Evolutionary conservation across 495 filamentous ascomycete species (phyloP), one percentile per base, ranked within the genome.

Genomic region (Aspergillus heteromorphus): DNA sequence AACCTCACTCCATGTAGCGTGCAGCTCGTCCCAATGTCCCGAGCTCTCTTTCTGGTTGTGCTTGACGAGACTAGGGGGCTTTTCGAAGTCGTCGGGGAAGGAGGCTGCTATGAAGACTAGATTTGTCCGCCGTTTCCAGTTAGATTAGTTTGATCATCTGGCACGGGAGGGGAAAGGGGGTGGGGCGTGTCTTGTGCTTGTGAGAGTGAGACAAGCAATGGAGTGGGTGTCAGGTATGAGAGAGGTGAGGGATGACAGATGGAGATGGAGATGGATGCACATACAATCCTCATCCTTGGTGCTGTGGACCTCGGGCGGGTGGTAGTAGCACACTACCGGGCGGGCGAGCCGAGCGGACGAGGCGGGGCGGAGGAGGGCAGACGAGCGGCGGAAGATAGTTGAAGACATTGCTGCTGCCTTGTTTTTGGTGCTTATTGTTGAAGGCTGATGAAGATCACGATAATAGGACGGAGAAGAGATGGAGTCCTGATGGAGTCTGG

Each of bases 1-100:
- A 29, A 58, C 56, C 42, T 65, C 62, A 40, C 62, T 65, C 42
- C 53, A n/a, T n/a, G 62, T 65, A 6, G 62, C 53, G 10, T 55
- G 59, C 0, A 38, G 9, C 58, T 65, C 56, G 14, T 59, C 51
- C 62, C 62, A 65, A 4, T 50, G 6, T 8, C 36, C 14, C 2
- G 54, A 49, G 0, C 49, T 30, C 17, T 54, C 31, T 6, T 45
- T 40, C 2, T 48, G 20, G 8, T 45, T 30, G 13, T 55, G 52
- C 27, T 59, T 40, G 20, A 43, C 52, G 25, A 64, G 14, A 8
- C 45, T 48, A 0, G 62, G 58, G 0, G 49, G 21, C 25, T n/a
- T n/a, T n/a, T 65, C 62, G 21, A 48, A 51, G 43, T 59, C 62
- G 17, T 65, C 62, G 3, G 62, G 62, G 40, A 47, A 65, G 0